A percentile compares a stretch with the other conserved stretches of the same genome.
Evolutionary conservation across 2,329 filamentous ascomycete genomes (phyloP).

Genomic region (Parafenestella ontariensis): DNA sequence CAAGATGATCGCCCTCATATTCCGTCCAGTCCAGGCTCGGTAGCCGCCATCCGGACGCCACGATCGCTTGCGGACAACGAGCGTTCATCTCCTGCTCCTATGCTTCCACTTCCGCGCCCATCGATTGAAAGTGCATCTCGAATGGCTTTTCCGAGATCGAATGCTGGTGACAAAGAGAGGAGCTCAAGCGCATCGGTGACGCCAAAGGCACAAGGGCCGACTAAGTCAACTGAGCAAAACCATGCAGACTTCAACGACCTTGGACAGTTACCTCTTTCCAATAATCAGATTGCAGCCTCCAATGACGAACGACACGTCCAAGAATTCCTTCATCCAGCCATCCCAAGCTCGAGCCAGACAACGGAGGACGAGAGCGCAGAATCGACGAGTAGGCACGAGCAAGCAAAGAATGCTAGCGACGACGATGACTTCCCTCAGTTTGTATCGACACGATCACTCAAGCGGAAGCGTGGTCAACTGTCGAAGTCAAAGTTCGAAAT

Average conservation of each 20-base stretch:
- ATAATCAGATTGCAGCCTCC: background rate
- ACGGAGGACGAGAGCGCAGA: constrained; percentile 48
- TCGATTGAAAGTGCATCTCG: background rate
- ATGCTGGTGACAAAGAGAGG: background rate
- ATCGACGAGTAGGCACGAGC: constrained; percentile 12
- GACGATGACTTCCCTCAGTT: constrained; percentile 53
- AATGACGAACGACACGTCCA: background rate
- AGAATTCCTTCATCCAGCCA: constrained; percentile 10
- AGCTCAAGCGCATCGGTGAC: constrained; percentile 7
- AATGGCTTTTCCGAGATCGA: background rate
- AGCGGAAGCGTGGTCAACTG: constrained; percentile 48
- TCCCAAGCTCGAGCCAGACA: constrained; percentile 53
- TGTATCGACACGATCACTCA: constrained; percentile 52
- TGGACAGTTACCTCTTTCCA: background rate
- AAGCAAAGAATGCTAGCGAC: constrained; percentile 16
- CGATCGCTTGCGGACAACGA: constrained; percentile 13
- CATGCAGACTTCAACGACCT: background rate
- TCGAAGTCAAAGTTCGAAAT: constrained; percentile 23
- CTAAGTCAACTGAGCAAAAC: background rate
- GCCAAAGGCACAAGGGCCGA: constrained; percentile 5
- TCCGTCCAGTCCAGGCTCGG: constrained; percentile 31
- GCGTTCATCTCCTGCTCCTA: constrained; percentile 27
- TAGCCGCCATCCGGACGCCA: constrained; percentile 24
- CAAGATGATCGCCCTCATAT: constrained; percentile 19
- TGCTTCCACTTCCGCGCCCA: constrained; percentile 6